Conservation (phyloP, 2,329 filamentous ascomycete species). For the Pyricularia grisea region DNA sequence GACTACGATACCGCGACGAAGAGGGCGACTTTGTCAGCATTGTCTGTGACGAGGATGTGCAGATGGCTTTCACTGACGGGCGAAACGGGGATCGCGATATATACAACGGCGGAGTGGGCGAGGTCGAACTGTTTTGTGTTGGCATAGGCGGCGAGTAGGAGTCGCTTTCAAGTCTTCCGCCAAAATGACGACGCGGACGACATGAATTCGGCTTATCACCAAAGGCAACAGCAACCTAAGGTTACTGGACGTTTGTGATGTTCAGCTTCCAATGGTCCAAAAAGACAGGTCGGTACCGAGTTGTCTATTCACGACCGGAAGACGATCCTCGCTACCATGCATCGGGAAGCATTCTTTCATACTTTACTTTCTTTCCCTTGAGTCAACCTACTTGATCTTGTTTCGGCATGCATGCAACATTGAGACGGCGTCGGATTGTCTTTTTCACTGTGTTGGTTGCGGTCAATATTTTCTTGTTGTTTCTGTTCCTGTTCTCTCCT, state of each 20-base stretch:
- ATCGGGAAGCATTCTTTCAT: neutral
- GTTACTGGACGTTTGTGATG: neutral
- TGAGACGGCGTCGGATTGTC: neutral
- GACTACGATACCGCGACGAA: slow-evolving; percentile 83
- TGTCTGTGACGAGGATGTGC: slow-evolving; percentile 90
- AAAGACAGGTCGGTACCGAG: neutral
- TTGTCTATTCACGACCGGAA: neutral
- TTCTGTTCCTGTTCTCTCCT: neutral
- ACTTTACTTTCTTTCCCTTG: neutral
- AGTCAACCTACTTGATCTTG: neutral
- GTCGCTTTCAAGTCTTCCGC: neutral
- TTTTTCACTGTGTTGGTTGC: neutral
- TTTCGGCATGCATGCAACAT: neutral
- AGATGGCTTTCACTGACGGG: slow-evolving; percentile 93
- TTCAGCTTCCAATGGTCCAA: neutral
- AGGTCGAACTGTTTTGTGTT: slow-evolving; percentile 81
- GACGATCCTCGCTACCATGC: neutral
- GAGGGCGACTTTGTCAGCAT: slow-evolving; percentile 92
- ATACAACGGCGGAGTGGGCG: slow-evolving; percentile 64
- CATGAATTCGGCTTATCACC: neutral
- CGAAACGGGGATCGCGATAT: slow-evolving; percentile 55
- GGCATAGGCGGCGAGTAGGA: slow-evolving; percentile 22
- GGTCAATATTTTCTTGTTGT: neutral
- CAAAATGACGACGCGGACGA: neutral
- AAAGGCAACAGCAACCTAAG: neutral